Base-by-base conservation (phyloP, 140 eudicot species). In the Oenanthe javanica region DNA sequence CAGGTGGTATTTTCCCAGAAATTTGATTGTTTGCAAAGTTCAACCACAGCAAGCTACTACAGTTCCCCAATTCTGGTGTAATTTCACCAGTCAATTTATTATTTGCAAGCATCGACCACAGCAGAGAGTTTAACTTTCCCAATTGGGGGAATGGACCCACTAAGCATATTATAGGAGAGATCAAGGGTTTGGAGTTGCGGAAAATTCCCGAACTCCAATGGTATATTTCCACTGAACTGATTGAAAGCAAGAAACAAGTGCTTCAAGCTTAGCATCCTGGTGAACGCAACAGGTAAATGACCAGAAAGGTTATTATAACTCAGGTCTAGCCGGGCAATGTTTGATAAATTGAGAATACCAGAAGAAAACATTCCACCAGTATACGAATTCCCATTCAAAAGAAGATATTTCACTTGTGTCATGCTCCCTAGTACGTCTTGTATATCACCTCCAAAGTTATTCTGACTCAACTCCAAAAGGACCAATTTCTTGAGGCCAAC, bases 51-150 rank as follows among this genome's bases (percentile, higher is more conserved):
- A 92, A 86, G 91, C 93, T 92, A 80, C 89, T 84, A 72, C 97
- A 92, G 13, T 82, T 88, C 38, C 97, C 97, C 77, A 92, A 79
- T 19, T 86, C 93, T 16, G 90, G 82, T 21, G 99, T 97, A 69
- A 94, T 94, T 67, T 78, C 85, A 45, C 99, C 99, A 19, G 89
- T 72, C 74, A 94, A 79, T 4, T 91, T 84, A 77, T 94, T 94
- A 81, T 92, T 86, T 27, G 97, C 97, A 14, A 90, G 88, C 91
- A 90, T 90, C 47, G 89, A 80, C 97, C 94, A 92, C 43, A 92
- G 40, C 9, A 92, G 77, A 19, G 97, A 92, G 25, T 46, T 86
- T 55, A 92, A 82, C 6, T 73, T 86, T 42, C 94, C 97, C 9
- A 92, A 85, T 89, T n/a, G 86, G 36, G 1, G 97, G 97, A 45